These are phyloP conservation scores for Taiwanofungus camphoratus DNA, from an alignment of 1,284 basidiomycete species.

Conservation along the genomic window DNA sequence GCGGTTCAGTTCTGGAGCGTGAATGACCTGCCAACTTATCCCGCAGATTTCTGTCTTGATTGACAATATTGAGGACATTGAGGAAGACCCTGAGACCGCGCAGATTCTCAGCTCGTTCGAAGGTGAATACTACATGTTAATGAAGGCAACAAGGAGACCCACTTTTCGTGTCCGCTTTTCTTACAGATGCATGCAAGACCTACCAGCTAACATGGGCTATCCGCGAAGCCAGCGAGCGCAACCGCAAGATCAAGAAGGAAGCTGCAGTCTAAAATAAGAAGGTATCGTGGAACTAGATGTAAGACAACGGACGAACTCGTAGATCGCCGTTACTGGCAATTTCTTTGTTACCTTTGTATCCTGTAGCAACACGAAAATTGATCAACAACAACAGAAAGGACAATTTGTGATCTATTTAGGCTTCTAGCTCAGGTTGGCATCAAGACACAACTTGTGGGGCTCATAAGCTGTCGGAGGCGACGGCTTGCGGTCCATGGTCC, in stretches of 20 bases:
- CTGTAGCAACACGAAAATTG: too few relatives aligned
- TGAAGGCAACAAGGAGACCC: background rate
- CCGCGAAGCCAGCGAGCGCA: slow-evolving; percentile 64
- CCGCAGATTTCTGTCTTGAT: slow-evolving; percentile 70
- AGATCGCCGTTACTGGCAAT: background rate
- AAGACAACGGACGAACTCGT: background rate
- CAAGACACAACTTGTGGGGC: too few relatives aligned
- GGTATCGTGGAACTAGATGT: background rate
- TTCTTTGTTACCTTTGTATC: slow-evolving; percentile 1
- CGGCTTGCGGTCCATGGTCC: too few relatives aligned
- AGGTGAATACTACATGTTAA: slow-evolving; percentile 37
- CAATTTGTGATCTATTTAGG: too few relatives aligned
- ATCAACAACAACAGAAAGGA: too few relatives aligned
- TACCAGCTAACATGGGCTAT: slow-evolving; percentile 90
- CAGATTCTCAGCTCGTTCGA: slow-evolving; percentile 73
- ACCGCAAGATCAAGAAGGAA: slow-evolving; percentile 23
- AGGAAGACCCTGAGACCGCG: slow-evolving; percentile 62
- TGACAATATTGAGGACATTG: slow-evolving; percentile 77
- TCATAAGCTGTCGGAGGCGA: too few relatives aligned
- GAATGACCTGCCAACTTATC: background rate
- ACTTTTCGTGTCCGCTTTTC: slow-evolving; percentile 11
- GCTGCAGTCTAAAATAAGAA: background rate
- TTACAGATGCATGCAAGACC: slow-evolving; percentile 76
- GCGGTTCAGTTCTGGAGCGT: background rate
- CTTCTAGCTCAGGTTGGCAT: too few relatives aligned